Evolutionary conservation across 805 yeast species (phyloP).

Genomic region (Limtongozyma cylindracea): DNA sequence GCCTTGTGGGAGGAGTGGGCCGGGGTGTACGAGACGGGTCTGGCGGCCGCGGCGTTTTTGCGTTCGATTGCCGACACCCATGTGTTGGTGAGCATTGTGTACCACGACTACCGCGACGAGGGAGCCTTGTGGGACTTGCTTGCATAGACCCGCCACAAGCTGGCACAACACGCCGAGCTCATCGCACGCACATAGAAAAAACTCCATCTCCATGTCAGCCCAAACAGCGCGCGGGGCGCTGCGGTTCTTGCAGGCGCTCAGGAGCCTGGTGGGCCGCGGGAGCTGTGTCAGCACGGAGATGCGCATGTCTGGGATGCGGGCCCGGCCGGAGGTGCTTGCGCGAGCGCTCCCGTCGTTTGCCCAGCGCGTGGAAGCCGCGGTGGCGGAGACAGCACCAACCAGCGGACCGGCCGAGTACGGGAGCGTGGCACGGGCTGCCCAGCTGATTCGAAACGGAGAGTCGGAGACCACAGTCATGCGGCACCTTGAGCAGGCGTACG

Average conservation of each 20-base stretch:
- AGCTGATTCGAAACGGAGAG: conserved; percentile 2
- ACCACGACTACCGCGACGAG: conserved; percentile 59
- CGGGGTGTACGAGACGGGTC: conserved; percentile 35
- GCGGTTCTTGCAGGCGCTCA: too few species aligned
- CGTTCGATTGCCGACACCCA: conserved; percentile 33
- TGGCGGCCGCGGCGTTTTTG: conserved; percentile 34
- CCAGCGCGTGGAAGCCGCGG: too few species aligned
- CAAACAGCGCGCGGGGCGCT: too few species aligned
- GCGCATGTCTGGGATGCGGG: too few species aligned
- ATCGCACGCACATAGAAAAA: not conserved
- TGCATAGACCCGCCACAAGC: not conserved
- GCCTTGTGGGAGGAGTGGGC: conserved; percentile 86
- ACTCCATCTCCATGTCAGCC: too few species aligned
- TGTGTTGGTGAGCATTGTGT: conserved; percentile 62
- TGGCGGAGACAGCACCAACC: too few species aligned
- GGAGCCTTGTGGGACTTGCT: conserved; percentile 55
- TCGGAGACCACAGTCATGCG: not conserved
- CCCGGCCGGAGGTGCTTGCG: too few species aligned
- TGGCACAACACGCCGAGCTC: not conserved
- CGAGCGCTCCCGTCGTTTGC: too few species aligned
- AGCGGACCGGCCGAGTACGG: too few species aligned
- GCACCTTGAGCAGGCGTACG: not conserved
- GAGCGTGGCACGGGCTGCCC: too few species aligned
- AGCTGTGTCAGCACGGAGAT: too few species aligned
- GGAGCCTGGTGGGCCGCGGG: too few species aligned